A percentile compares a stretch with the other conserved stretches of the same genome.
Conservation (phyloP, 75 land plant genomes). For the Sequoia sempervirens region DNA sequence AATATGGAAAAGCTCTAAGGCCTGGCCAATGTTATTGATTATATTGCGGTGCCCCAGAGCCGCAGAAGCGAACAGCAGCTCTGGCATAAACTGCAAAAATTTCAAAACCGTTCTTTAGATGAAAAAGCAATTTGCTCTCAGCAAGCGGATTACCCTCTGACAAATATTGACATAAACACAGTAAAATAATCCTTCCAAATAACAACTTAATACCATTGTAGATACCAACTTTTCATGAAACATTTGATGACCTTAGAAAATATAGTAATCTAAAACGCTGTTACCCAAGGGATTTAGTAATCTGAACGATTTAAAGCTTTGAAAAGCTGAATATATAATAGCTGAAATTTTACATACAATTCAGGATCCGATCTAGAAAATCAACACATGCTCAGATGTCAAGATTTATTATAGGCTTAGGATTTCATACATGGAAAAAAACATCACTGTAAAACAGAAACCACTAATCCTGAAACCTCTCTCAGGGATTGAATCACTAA, state of each 20-base stretch:
- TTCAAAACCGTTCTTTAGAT: background rate
- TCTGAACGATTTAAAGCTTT: too few species aligned
- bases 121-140: background rate
- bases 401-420: too few species aligned
- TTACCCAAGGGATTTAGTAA: background rate
- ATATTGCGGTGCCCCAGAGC: background rate
- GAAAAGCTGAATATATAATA: too few species aligned
- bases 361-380: background rate
- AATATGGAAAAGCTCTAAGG: background rate
- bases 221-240: too few species aligned
- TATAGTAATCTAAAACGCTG: background rate
- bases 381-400: background rate
- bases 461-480: too few species aligned
- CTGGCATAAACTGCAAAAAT: background rate
- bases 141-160: background rate
- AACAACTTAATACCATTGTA: too few species aligned
- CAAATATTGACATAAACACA: background rate
- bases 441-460: too few species aligned
- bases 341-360: background rate
- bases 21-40: background rate
- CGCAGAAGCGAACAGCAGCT: background rate
- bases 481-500: too few species aligned
- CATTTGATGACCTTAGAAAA: too few species aligned
- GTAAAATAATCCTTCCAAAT: too few species aligned
- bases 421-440: too few species aligned